Evolutionary conservation across 257 asterid genomes (phyloP).

Genomic region (Solanum dulcamara): DNA sequence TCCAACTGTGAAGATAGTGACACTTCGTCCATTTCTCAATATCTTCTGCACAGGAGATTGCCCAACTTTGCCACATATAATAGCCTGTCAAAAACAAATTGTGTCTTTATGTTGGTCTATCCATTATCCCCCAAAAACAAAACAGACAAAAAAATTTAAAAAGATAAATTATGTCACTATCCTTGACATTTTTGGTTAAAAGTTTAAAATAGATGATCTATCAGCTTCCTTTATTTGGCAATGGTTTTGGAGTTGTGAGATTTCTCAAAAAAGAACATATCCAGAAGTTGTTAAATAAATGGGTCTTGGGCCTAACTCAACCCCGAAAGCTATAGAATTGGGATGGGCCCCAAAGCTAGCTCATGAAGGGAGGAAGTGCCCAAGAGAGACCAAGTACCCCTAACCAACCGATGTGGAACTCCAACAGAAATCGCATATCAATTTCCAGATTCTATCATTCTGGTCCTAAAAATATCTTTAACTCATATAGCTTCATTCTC

Average conservation of each 20-base stretch:
- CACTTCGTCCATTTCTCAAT: constrained; percentile 75
- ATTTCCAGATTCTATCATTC: background rate
- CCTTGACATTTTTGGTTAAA: background rate
- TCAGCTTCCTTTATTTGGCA: background rate
- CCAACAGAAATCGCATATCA: background rate
- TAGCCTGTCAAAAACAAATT: constrained; percentile 38
- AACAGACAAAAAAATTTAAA: background rate
- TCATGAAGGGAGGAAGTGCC: background rate
- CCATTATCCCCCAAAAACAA: background rate
- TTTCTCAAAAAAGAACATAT: background rate
- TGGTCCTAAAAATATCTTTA: background rate
- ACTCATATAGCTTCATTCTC: background rate
- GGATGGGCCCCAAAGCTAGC: background rate
- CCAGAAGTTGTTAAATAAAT: background rate
- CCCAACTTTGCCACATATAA: constrained; percentile 87
- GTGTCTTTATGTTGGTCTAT: background rate
- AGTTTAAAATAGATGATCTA: background rate
- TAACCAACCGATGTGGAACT: background rate
- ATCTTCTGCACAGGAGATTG: constrained; percentile 90
- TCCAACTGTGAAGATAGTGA: constrained; percentile 83
- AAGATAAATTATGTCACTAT: background rate
- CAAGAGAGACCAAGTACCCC: background rate
- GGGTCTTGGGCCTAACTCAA: background rate
- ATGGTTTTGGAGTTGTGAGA: background rate
- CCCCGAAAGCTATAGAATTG: background rate